These are phyloP conservation scores for Xylaria sp. DNA, from an alignment of 2,329 filamentous ascomycete species.

Conservation along the genomic window DNA sequence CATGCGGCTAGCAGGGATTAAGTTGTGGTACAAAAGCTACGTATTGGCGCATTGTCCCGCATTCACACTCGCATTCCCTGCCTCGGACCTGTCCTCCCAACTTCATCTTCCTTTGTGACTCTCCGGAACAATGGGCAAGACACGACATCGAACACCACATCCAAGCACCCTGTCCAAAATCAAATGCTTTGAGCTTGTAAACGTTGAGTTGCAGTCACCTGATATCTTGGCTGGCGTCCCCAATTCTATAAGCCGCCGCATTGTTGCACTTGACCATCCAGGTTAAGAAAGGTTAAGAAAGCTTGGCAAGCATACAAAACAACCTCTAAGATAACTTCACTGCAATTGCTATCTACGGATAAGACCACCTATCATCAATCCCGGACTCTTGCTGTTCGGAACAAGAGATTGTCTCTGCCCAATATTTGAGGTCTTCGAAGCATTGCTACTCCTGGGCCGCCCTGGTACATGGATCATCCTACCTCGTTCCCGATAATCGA, in stretches of 20 bases:
- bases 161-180: slow-evolving; percentile 26
- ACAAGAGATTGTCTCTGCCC: background rate
- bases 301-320: background rate
- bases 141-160: slow-evolving; percentile 27
- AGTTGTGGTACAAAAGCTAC: slow-evolving; percentile 11
- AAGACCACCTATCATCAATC: background rate
- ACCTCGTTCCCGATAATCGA: background rate
- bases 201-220: background rate
- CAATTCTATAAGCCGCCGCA: slow-evolving; percentile 1
- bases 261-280: slow-evolving; percentile 37
- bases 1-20: slow-evolving; percentile 6
- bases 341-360: background rate
- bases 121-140: slow-evolving; percentile 41
- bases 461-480: background rate
- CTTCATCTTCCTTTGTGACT: slow-evolving; percentile 38
- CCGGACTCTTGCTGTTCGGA: background rate
- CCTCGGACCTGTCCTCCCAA: slow-evolving; percentile 38
- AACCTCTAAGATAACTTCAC: background rate
- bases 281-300: slow-evolving; percentile 34
- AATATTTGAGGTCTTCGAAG: background rate
- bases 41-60: slow-evolving; percentile 34
- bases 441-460: background rate
- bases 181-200: slow-evolving; percentile 6
- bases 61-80: slow-evolving; percentile 31
- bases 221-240: slow-evolving; percentile 1